These are phyloP conservation scores for Crithidia acanthocephali DNA, from an alignment of 208 protist genomes.

Conservation along the genomic window DNA sequence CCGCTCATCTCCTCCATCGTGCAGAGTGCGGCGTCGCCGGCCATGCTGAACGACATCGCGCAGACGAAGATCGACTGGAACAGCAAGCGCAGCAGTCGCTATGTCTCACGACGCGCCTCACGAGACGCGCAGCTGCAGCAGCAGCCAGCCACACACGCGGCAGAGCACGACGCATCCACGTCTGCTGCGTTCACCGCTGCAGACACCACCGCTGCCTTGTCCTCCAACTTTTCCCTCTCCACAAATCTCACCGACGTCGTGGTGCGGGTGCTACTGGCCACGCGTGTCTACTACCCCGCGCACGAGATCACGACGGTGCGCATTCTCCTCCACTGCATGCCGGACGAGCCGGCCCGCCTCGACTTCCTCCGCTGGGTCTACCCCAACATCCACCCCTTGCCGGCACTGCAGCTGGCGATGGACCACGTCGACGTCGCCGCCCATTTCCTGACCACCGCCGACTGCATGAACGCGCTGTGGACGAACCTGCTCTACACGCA, in stretches of 20 bases:
- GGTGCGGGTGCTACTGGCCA: slow-evolving; percentile 58
- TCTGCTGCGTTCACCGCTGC: not conserved
- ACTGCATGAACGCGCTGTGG: slow-evolving; percentile 84
- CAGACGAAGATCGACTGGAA: not conserved
- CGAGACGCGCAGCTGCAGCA: not conserved
- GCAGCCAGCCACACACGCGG: not conserved
- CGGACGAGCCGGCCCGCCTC: slow-evolving; percentile 31
- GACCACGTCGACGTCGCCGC: slow-evolving; percentile 52
- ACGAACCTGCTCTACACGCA: slow-evolving; percentile 76
- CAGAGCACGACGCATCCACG: not conserved
- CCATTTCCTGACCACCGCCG: slow-evolving; percentile 45
- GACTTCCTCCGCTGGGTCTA: slow-evolving; percentile 68
- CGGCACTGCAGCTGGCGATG: slow-evolving; percentile 65
- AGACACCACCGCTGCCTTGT: not conserved
- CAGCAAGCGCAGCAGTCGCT: slow-evolving; percentile 6
- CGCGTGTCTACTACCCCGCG: slow-evolving; percentile 72
- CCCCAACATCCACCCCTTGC: slow-evolving; percentile 77
- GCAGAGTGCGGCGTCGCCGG: slow-evolving; percentile 16
- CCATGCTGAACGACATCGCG: not conserved
- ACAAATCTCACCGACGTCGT: slow-evolving; percentile 29
- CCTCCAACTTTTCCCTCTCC: slow-evolving; percentile 16
- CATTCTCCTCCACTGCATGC: slow-evolving; percentile 55
- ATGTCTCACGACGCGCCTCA: slow-evolving; percentile 1
- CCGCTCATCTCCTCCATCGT: slow-evolving; percentile 45
- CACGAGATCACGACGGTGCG: slow-evolving; percentile 55